Evolutionary conservation across 139 green algal species (phyloP).

Genomic region (Haematococcus sp.): DNA sequence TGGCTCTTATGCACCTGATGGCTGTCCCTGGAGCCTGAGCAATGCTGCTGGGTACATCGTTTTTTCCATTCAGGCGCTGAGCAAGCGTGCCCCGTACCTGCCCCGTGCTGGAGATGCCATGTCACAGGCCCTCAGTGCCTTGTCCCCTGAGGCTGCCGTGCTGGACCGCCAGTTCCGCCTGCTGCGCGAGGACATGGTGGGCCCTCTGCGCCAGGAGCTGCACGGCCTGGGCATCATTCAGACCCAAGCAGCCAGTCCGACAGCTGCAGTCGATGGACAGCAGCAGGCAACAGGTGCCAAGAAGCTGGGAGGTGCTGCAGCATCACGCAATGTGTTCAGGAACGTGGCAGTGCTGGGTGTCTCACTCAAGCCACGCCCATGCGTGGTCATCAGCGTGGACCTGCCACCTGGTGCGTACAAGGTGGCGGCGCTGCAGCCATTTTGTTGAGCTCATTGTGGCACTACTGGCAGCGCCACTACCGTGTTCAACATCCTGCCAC

Average conservation of each 20-base stretch:
- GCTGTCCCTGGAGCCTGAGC: not conserved
- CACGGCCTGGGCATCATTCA: not conserved
- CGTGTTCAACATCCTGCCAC: too few relatives aligned
- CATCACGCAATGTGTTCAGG: too few relatives aligned
- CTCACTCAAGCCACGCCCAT: constrained; percentile 28
- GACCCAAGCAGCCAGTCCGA: not conserved
- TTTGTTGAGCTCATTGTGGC: too few relatives aligned
- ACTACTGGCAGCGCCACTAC: too few relatives aligned
- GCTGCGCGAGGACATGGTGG: constrained; percentile 46
- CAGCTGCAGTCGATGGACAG: not conserved
- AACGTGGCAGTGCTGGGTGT: too few relatives aligned
- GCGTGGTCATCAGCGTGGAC: constrained; percentile 21
- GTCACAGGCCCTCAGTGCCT: not conserved
- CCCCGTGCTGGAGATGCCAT: not conserved
- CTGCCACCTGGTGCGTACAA: too few relatives aligned
- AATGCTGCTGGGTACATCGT: not conserved
- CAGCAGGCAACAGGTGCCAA: constrained; percentile 1
- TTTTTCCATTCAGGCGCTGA: constrained; percentile 14
- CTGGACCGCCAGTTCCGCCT: constrained; percentile 55
- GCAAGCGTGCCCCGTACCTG: constrained; percentile 15
- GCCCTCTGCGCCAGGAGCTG: constrained; percentile 21
- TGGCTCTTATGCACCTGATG: too few relatives aligned
- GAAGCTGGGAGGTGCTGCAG: not conserved
- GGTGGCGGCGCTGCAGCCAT: too few relatives aligned
- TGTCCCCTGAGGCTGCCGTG: constrained; percentile 28